Base-by-base conservation (phyloP, 2,329 filamentous ascomycete species). In the Colletotrichum cereale region DNA sequence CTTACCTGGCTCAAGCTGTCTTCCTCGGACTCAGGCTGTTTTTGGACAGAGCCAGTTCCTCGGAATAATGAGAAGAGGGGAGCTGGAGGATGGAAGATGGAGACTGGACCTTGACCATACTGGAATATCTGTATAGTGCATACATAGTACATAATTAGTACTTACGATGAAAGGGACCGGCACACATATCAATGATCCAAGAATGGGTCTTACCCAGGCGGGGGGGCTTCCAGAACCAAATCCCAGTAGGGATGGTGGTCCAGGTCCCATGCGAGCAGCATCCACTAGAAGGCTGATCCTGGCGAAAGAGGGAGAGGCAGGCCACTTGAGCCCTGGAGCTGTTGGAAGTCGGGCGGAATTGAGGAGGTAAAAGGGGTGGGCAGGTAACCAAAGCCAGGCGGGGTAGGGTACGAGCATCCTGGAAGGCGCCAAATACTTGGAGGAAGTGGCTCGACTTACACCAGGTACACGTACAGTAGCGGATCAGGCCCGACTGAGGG, bases 241-340 rank as follows among this genome's bases (percentile, higher is more conserved):
- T 16, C 34, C 68, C 47, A 67, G 52, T 36, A 50, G 40, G 65
- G 48, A 18, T 21, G 40, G 47, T 56, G 53, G 44, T 47, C 40
- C 50, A 67, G n/a, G 29, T 60, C 56, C 63, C 63, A 62, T 71
- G 67, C 63, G 50, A 67, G 63, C 40, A 42, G 67, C 56, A 71
- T 50, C 66, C 66, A 47, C 61, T 63, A 18, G 18, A 48, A 52
- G 42, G 29, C 52, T 36, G 26, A 57, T 42, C 56, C 48, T 62
- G 48, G 56, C 48, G 12, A 52, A 34, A 56, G 44, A 48, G 34
- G n/a, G n/a, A n/a, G n/a, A n/a, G n/a, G n/a, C n/a, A 52, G 36
- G 62, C 62, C 62, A 53, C 55, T 60, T 44, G 62, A 38, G 36
- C 34, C 55, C 47, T 58, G 40, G 38, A 63, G 53, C 42, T 14